These are phyloP conservation scores for Apophysomyces elegans DNA, from an alignment of 371 early-diverging fungal genomes.

Conservation along the genomic window DNA sequence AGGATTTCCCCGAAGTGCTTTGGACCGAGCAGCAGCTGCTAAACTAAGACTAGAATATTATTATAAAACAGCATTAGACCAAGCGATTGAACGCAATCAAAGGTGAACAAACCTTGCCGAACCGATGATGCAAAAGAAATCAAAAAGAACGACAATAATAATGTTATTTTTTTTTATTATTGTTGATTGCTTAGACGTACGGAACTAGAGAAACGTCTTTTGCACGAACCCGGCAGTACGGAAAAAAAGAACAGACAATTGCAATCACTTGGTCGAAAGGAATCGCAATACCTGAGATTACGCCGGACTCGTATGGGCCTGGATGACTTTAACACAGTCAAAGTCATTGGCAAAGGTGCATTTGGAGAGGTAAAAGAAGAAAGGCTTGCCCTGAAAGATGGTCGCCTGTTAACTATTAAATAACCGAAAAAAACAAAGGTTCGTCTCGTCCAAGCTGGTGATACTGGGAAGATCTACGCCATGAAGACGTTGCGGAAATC, in stretches of 20 bases:
- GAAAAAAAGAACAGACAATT: constrained; percentile 89
- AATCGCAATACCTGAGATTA: constrained; percentile 92
- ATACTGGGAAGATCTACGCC: constrained; percentile 97
- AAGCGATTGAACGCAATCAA: constrained; percentile 88
- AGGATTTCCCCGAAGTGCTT: constrained; percentile 70
- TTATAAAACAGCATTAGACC: constrained; percentile 85
- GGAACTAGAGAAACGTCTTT: constrained; percentile 80
- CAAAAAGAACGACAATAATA: too few relatives aligned
- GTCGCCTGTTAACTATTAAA: not conserved
- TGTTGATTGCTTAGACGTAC: constrained; percentile 55
- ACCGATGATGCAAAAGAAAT: too few relatives aligned
- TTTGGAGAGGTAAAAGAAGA: constrained; percentile 89
- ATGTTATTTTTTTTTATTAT: too few relatives aligned
- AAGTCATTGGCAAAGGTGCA: constrained; percentile 99
- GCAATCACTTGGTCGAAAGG: constrained; percentile 81
- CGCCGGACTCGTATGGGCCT: constrained; percentile 91
- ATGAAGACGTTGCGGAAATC: constrained; percentile 96
- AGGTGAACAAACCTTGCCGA: constrained; percentile 47
- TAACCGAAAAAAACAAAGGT: constrained; percentile 56
- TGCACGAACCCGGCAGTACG: constrained; percentile 78
- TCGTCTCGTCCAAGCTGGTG: constrained; percentile 92
- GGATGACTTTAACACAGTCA: constrained; percentile 94
- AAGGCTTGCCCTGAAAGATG: not conserved
- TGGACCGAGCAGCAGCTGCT: constrained; percentile 87
- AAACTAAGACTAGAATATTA: constrained; percentile 88